Evolutionary conservation across 148 eudicot species (phyloP), one percentile per base, ranked within the genome.

Genomic region (Pharnaceum exiguum): DNA sequence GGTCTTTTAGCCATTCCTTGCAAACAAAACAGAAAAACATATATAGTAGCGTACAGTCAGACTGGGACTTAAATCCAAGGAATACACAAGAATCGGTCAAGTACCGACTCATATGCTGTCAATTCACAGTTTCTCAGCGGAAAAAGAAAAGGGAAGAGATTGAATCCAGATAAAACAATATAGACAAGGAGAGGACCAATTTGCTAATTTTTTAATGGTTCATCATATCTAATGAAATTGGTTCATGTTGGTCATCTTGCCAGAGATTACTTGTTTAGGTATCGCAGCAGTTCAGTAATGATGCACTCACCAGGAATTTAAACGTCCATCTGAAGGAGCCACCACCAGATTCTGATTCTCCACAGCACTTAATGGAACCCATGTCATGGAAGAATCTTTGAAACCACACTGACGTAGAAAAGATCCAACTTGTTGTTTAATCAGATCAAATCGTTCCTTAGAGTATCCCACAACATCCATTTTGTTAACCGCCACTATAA

Each of bases 291-390:
- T n/a, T n/a, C n/a, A n/a, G n/a, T n/a, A n/a, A n/a, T n/a, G n/a
- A n/a, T 12, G 27, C 50, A 69, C 90, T 74, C 57, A 93, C 98
- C 98, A 93, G 57, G 95, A 80, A 40, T 66, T 80, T 63, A 90
- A 68, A 42, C 87, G 88, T 25, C 10, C 51, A 67, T 93, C 95
- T 56, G 96, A 81, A 63, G 96, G 87, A 50, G 74, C 60, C 39
- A 51, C 78, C 39, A 81, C 77, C 78, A 93, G 66, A 71, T 93
- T 93, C 60, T 93, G 98, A 67, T 93, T 93, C 61, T 85, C 95
- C 69, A 85, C 79, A 43, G 90, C 96, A 88, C 98, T 93, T 60
- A 86, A 60, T 15, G 98, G 98, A 67, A 88, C 55, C 98, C 98
- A 93, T 35, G 72, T 70, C 19, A 88, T 52, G 38, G 71, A 75